Evolutionary conservation across 768 basidiomycete genomes (phyloP).

Genomic region (Mycena maculata): DNA sequence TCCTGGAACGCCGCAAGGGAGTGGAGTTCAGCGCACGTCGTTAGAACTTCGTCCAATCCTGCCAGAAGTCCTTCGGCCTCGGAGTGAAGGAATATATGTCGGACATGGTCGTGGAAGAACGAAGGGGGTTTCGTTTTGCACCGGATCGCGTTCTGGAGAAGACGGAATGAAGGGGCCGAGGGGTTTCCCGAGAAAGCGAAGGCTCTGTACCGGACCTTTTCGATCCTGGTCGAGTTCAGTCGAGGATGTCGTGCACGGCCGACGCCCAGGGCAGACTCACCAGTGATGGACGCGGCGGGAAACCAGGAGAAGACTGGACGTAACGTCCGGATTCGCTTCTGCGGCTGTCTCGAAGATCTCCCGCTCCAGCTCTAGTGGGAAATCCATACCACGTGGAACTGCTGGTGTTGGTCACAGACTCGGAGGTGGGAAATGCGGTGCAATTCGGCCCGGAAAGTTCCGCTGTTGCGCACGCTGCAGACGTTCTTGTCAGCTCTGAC

Average conservation of each 20-base stretch:
- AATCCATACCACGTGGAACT: too few species aligned
- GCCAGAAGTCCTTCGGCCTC: too few species aligned
- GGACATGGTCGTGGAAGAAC: background rate
- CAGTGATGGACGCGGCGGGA: background rate
- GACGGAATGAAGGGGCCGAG: background rate
- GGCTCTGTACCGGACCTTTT: background rate
- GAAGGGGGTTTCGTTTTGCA: background rate
- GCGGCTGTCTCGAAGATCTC: background rate
- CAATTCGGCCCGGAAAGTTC: too few species aligned
- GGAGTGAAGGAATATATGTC: background rate
- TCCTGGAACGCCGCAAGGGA: too few species aligned
- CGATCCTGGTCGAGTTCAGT: background rate
- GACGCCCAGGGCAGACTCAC: background rate
- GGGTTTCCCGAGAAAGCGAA: background rate
- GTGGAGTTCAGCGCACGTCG: too few species aligned
- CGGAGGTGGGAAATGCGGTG: too few species aligned
- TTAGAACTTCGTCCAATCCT: background rate
- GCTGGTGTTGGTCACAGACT: too few species aligned
- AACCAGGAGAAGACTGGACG: background rate
- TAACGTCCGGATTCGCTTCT: background rate
- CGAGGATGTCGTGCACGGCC: background rate
- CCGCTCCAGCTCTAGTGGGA: background rate
- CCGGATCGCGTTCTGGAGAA: background rate
- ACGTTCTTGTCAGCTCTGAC: too few species aligned
- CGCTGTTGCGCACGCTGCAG: too few species aligned